Base-by-base conservation (phyloP, 2,329 filamentous ascomycete genomes). In the Diatrype stigma region DNA sequence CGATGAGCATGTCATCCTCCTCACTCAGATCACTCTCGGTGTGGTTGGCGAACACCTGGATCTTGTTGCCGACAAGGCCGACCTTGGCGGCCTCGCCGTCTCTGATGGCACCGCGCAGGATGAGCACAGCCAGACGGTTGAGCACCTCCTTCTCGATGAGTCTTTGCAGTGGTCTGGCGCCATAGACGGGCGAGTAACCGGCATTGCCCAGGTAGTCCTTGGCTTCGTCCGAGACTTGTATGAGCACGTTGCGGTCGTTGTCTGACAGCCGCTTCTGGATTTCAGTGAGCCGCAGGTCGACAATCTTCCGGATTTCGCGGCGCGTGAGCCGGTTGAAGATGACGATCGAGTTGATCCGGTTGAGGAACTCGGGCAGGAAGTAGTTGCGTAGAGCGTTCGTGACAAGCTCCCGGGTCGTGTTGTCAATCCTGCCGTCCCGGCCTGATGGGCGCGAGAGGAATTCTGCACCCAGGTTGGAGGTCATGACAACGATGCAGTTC, bases 401-500 rank as follows among this genome's bases (percentile, higher is more conserved):
- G 64, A 99, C 93, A 56, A 97, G 78, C 67, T 96, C 92, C 55
- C 82, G 82, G 1, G 92, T 96, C 1, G 87, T 85, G 0, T 85
- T 79, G 61, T 99, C 94, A 59, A 99, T 94, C 65, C 78, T 85
- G 62, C 93, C 93, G 61, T 95, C 89, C 48, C 86, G 83, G 47
- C 81, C 82, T 50, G 86, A 85, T 16, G 89, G 87, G 21, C 91
- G 87, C 37, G 89, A 76, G n/a, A 99, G 86, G 69, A 86, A 96
- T 69, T 97, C 94, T 30, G 94, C 94, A 58, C 94, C 94, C 55
- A 99, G 72, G 75, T 99, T 99, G 64, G 91, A 96, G 0, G 94
- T 99, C 91, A 99, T 96, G 72, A 99, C 94, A 42, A 99, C 93
- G 60, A 99, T 97, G 69, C 93, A 97, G 79, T 99, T 99, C 73